Base-by-base conservation (phyloP, 768 basidiomycete genomes). In the Calocera viscosa region DNA sequence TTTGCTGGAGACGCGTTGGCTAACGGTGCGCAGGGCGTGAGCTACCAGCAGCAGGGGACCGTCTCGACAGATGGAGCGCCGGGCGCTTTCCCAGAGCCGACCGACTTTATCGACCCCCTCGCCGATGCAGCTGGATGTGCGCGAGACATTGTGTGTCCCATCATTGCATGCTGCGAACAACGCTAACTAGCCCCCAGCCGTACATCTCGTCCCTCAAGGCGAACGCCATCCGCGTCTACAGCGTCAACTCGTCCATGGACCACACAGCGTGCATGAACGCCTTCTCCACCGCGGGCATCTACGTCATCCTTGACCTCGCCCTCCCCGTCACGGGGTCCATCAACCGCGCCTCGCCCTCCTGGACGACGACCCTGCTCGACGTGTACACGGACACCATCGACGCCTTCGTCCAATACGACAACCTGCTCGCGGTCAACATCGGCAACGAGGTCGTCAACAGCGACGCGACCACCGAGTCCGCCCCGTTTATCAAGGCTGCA, bases 401-500 rank as follows among this genome's bases (percentile, higher is more conserved):
- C 69, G 80, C 78, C 0, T 94, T 94, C 80, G 81, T 80, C 73
- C 85, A 89, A 74, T 96, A 95, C 72, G 85, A 90, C 80, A 96
- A 96, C 71, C 83, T 96, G 17, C 78, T 95, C 66, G 93, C 86
- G 12, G 94, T 82, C 78, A 95, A 94, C 73, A 82, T 96, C 68
- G 94, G 92, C 24, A 96, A 96, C 72, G 94, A 95, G 70, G 81
- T 84, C 30, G 77, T 83, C 68, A 88, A 86, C 34, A 81, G 82
- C 28, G 73, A 80, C 11, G 65, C 68, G 22, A 76, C 78, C 65
- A 90, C 90, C 17, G 78, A 77, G 33, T 84, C 87, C 11, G 84
- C 86, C 17, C 82, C 91, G 3, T 96, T 84, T 75, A 83, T 96
- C 73, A 94, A 94, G 75, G 92, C 92, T 40, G 94, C 94, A 26